phyloP scores from a whole-genome alignment of 2,329 filamentous ascomycete genomes.

The Xylaria hypoxylon region DNA sequence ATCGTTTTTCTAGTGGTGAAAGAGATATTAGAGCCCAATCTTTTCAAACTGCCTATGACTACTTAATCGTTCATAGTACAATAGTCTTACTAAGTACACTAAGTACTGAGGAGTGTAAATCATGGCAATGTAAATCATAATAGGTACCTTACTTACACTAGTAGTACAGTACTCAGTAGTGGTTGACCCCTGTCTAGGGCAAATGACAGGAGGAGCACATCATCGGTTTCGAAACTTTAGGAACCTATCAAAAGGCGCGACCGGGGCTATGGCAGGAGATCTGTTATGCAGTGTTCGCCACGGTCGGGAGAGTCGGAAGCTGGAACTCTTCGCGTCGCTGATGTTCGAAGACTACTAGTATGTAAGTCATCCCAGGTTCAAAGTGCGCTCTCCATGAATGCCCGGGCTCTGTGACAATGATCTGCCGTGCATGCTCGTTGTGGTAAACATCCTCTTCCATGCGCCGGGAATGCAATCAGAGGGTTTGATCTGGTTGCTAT shows the following conservation, averaged over 20 bases:
- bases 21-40: too few relatives aligned
- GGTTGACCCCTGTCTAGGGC: slow-evolving; percentile 20
- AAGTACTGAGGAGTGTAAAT: too few relatives aligned
- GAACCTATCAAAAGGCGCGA: slow-evolving; percentile 27
- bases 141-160: too few relatives aligned
- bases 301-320: slow-evolving; percentile 26
- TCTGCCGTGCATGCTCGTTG: slow-evolving; percentile 26
- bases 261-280: not conserved
- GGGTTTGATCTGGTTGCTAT: not conserved
- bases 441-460: slow-evolving; percentile 16
- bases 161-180: not conserved
- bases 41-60: too few relatives aligned
- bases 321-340: slow-evolving; percentile 5
- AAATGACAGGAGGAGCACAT: slow-evolving; percentile 35
- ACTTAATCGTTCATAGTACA: too few relatives aligned
- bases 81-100: too few relatives aligned
- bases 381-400: not conserved
- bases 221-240: slow-evolving; percentile 25
- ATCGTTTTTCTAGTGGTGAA: too few relatives aligned
- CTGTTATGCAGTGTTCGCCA: slow-evolving; percentile 3
- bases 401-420: slow-evolving; percentile 20
- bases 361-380: not conserved
- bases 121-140: too few relatives aligned
- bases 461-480: slow-evolving; percentile 9
- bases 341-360: not conserved